These are phyloP conservation scores for Helicostylum pulchrum DNA, from an alignment of 192 early-diverging fungal species.

Conservation along the genomic window DNA sequence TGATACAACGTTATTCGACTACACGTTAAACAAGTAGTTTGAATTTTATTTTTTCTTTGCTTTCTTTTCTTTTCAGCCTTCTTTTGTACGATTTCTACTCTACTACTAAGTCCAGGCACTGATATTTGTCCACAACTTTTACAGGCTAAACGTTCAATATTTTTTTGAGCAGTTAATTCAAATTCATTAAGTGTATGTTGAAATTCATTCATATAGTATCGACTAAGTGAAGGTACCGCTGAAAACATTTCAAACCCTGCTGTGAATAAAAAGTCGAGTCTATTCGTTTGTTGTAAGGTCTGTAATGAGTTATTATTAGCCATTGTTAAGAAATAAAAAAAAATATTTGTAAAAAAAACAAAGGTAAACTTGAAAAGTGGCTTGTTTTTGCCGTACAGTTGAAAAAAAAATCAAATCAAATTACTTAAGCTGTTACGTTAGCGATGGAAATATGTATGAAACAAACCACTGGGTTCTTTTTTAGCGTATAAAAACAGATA, in stretches of 20 bases:
- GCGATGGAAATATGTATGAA: too few species aligned
- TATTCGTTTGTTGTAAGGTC: background rate
- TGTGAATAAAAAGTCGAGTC: background rate
- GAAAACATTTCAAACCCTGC: background rate
- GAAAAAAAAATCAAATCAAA: too few species aligned
- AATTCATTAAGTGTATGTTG: background rate
- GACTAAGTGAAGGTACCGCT: background rate
- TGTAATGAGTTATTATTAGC: background rate
- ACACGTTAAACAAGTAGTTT: background rate
- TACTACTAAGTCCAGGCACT: background rate
- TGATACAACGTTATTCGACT: background rate
- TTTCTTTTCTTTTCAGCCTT: background rate
- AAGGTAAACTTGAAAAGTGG: too few species aligned
- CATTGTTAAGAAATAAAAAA: background rate
- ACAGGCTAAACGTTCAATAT: background rate
- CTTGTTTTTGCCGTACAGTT: too few species aligned
- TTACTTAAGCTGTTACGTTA: too few species aligned
- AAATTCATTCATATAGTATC: slow-evolving; percentile 11
- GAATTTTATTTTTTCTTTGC: background rate
- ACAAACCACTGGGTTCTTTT: too few species aligned
- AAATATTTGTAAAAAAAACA: background rate
- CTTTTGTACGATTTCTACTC: background rate
- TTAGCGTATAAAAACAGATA: too few species aligned
- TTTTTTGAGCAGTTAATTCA: background rate
- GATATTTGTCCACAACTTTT: slow-evolving; percentile 7